These are phyloP conservation scores for Syzygium syzygioides DNA, from an alignment of 441 rosid species.

Conservation along the genomic window DNA sequence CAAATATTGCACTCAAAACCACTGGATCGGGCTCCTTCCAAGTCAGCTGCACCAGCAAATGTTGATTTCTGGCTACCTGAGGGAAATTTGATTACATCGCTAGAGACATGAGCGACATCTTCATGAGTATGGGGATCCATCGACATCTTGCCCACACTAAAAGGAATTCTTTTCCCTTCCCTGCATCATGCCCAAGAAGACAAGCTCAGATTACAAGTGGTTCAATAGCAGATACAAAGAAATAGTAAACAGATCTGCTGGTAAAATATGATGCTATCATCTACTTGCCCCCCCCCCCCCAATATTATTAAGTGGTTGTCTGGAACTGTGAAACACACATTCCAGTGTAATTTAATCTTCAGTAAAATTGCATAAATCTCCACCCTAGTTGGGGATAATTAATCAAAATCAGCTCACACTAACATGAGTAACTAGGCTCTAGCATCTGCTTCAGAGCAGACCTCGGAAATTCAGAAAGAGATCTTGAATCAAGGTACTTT, in stretches of 20 bases:
- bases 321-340: background rate
- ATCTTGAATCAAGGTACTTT: background rate
- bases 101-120: background rate
- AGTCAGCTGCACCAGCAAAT: background rate
- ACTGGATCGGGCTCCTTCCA: background rate
- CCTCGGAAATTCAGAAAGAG: background rate
- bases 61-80: background rate
- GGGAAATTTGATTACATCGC: background rate
- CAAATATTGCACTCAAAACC: slow-evolving; percentile 15
- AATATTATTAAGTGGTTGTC: background rate
- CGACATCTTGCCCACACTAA: background rate
- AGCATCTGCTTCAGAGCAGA: background rate
- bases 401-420: background rate
- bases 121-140: background rate
- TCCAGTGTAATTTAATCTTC: background rate
- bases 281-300: background rate
- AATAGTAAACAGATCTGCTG: background rate
- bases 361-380: background rate
- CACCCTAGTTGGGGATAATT: background rate
- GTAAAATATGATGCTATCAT: background rate
- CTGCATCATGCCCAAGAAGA: background rate
- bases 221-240: background rate
- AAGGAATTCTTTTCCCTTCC: background rate
- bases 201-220: background rate
- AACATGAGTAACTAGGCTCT: background rate